Evolutionary conservation across 495 filamentous ascomycete species (phyloP).

Genomic region (Aspergillus kassunensis): DNA sequence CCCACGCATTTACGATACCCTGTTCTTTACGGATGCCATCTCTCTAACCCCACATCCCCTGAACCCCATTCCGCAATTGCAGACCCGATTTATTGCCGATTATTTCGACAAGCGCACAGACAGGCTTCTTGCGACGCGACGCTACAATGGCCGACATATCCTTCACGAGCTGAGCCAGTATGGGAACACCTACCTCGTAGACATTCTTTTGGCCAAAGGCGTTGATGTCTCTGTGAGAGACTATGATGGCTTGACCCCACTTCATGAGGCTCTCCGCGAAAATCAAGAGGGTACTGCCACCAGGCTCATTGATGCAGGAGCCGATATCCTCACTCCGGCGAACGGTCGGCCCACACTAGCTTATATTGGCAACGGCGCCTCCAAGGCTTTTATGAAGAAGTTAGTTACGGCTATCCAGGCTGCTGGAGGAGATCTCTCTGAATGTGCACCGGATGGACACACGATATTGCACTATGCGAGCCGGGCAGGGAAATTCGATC

Average conservation of each 20-base stretch:
- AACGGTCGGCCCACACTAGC: not conserved
- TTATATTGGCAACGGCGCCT: not conserved
- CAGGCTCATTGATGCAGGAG: not conserved
- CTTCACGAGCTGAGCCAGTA: not conserved
- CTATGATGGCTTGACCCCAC: not conserved
- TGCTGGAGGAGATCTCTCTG: not conserved
- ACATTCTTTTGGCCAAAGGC: not conserved
- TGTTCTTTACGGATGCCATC: not conserved
- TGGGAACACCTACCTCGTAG: not conserved
- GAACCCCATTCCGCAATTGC: not conserved
- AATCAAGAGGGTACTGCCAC: not conserved
- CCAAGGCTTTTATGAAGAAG: not conserved
- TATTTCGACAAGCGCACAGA: not conserved
- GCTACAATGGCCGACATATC: not conserved
- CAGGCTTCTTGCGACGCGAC: not conserved
- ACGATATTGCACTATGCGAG: not conserved
- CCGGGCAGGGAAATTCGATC: not conserved
- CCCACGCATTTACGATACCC: not conserved
- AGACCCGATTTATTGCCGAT: not conserved
- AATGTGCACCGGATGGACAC: not conserved
- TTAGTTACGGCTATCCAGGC: not conserved
- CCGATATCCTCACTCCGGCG: not conserved
- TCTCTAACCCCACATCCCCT: too few relatives aligned
- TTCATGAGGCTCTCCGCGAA: not conserved
- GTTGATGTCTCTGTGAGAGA: not conserved